These are phyloP conservation scores for Sungouiozyma intestinalis DNA, from an alignment of 805 yeast genomes.

Conservation along the genomic window DNA sequence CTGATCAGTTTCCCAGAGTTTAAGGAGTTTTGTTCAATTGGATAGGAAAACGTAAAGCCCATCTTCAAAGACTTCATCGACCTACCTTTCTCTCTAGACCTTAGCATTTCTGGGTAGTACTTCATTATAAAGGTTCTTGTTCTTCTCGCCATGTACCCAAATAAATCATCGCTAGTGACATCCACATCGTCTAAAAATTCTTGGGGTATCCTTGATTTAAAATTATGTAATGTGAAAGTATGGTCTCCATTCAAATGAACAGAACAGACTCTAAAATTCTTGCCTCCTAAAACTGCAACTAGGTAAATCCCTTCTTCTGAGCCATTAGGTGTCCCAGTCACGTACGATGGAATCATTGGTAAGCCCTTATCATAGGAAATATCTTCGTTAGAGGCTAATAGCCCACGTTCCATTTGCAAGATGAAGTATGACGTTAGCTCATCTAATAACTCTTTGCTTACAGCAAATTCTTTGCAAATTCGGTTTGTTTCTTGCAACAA, in stretches of 20 bases:
- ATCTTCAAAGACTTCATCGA: constrained; percentile 38
- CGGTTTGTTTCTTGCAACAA: constrained; percentile 18
- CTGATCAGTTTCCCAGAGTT: constrained; percentile 73
- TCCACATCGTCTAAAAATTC: constrained; percentile 53
- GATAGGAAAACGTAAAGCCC: constrained; percentile 93
- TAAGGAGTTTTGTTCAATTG: constrained; percentile 76
- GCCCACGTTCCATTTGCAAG: constrained; percentile 51
- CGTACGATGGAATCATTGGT: constrained; percentile 92
- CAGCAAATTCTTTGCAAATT: constrained; percentile 20
- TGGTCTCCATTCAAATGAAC: constrained; percentile 67
- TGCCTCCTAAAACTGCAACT: constrained; percentile 95
- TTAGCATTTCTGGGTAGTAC: constrained; percentile 45
- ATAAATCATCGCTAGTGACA: constrained; percentile 51
- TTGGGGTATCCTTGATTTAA: constrained; percentile 68
- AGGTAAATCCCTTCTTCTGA: constrained; percentile 69
- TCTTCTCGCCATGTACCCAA: constrained; percentile 64
- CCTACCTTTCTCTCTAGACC: constrained; percentile 17
- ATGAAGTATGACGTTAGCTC: constrained; percentile 41
- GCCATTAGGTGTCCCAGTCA: constrained; percentile 78
- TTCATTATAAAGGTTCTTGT: constrained; percentile 53
- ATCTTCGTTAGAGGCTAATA: constrained; percentile 25
- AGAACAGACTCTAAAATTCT: constrained; percentile 91
- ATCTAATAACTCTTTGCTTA: constrained; percentile 18
- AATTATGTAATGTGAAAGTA: constrained; percentile 66
- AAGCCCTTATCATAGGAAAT: constrained; percentile 36